Evolutionary conservation across 352 stramenopile species (phyloP), one percentile per base, ranked within the genome.

Genomic region (Pythium rishiriense): DNA sequence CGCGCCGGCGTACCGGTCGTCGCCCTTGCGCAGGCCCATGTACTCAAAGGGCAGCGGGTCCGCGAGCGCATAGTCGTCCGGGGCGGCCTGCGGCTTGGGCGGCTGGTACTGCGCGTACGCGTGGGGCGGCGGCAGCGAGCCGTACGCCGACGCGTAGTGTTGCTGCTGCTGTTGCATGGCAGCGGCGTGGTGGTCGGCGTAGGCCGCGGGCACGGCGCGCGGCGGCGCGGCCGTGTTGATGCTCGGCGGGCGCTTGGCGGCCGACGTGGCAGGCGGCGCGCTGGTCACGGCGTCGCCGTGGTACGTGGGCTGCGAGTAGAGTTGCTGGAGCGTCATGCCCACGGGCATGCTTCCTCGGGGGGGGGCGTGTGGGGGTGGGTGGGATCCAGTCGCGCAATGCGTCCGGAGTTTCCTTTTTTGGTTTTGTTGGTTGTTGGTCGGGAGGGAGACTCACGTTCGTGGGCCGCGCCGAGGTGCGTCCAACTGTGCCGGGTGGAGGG

Each of bases 21-120:
- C 19, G 52, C 70, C 61, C 58, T 78, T 78, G 64, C 78, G 82
- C 60, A 80, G 74, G 61, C 78, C 80, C 60, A 80, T 80, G 68
- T 94, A 94, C 58, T 94, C 83, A 59, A 94, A 94, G 0, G 85
- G 85, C 3, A 94, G 64, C 24, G 85, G 85, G 56, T 94, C 83
- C 5, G 83, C 81, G 5, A 84, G 72, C 4, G 47, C 62, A 68
- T 92, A 94, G n/a, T 89, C 81, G 26, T 92, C 80, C 12, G n/a
- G n/a, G n/a, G 47, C 7, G 37, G 28, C 24, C 22, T 50, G 33
- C 42, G 24, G 54, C 55, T 70, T 64, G 33, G 49, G 52, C 22
- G 31, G 45, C 42, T 64, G 62, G 29, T 71, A 65, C 37, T 70
- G 65, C 14, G 64, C 58, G 62, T 72, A 72, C 62, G 65, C 15